Percentiles rank a stretch among this genome's conserved stretches.
These are phyloP conservation scores for Candida arabinofermentans DNA, from an alignment of 805 yeast genomes.

Conservation along the genomic window DNA sequence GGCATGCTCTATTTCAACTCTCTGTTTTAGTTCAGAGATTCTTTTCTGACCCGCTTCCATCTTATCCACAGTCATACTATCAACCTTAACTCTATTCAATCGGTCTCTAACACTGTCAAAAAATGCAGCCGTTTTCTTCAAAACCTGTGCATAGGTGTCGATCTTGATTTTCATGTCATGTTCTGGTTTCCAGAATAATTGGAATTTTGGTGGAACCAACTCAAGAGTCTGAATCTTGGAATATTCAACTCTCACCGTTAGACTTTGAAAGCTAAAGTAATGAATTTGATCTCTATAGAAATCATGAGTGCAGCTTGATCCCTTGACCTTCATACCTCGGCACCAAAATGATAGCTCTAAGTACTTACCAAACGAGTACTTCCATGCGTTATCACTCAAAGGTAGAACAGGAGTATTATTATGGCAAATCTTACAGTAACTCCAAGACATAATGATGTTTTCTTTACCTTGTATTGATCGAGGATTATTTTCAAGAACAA, in stretches of 20 bases:
- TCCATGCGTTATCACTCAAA: slow-evolving; percentile 85
- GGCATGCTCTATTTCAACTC: slow-evolving; percentile 48
- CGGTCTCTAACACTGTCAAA: slow-evolving; percentile 72
- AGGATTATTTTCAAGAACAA: slow-evolving; percentile 60
- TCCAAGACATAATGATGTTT: slow-evolving; percentile 83
- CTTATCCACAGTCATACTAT: slow-evolving; percentile 66
- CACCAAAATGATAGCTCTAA: slow-evolving; percentile 84
- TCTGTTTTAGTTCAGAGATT: slow-evolving; percentile 53
- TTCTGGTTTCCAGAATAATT: slow-evolving; percentile 67
- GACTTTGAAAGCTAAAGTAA: slow-evolving; percentile 76
- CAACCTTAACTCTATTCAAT: slow-evolving; percentile 72
- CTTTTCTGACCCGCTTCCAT: slow-evolving; percentile 62
- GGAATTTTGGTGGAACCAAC: slow-evolving; percentile 70
- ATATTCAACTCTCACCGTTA: slow-evolving; percentile 77
- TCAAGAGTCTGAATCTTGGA: slow-evolving; percentile 73
- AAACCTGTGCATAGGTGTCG: slow-evolving; percentile 53
- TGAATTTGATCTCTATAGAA: slow-evolving; percentile 77
- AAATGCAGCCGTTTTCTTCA: slow-evolving; percentile 50
- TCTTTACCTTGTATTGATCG: slow-evolving; percentile 56
- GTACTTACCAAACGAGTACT: slow-evolving; percentile 89
- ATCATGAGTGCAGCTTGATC: slow-evolving; percentile 69
- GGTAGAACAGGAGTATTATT: slow-evolving; percentile 71
- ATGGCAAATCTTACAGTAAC: slow-evolving; percentile 78
- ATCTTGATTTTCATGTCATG: slow-evolving; percentile 65
- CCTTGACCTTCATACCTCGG: slow-evolving; percentile 51